Base-by-base conservation (phyloP, 2,329 filamentous ascomycete species). In the Sporothrix humicola region DNA sequence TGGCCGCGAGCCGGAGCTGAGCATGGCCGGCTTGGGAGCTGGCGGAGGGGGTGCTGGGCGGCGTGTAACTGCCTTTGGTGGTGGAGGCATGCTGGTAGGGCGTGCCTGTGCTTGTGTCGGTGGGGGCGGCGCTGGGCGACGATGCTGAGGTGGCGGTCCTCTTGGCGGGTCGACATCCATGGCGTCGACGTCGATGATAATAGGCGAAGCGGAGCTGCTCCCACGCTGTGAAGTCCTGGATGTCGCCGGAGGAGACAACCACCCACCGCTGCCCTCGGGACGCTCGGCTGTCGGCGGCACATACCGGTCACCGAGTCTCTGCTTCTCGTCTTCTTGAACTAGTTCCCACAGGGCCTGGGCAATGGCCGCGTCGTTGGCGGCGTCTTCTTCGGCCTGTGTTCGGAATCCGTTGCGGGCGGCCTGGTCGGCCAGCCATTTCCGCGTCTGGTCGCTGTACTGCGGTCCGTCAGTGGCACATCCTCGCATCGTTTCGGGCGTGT, bases 291-390 rank as follows among this genome's bases (percentile, higher is more conserved):
- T 88, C 0, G 83, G 82, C 73, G 80, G 79, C 72, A 87, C 84
- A 78, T 90, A 87, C 17, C 82, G 85, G 72, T 83, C 81, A n/a
- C 89, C 88, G 76, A 89, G 87, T 77, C 85, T 86, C 54, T 78
- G 78, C 75, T 81, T 82, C 75, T 92, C 88, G 75, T 97, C 94
- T 79, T 97, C 90, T 79, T 97, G 92, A 37, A 96, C 91, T 20
- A 97, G 85, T 78, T 98, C 95, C 84, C 93, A 94, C 46, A 97
- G 85, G 0, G 94, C 94, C 78, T 95, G 90, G 71, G 94, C 90
- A 75, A 97, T 97, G 5, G 95, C 95, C 31, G 89, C 87, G 73
- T 97, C 93, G 78, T 97, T 97, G 3, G 94, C 95, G 77, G 94
- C 91, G 72, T 97, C 94, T 80, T 97, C 93, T 77, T 97, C 93